phyloP scores from a whole-genome alignment of 2,329 filamentous ascomycete species.

The Cephalotrichum gorgonifer region DNA sequence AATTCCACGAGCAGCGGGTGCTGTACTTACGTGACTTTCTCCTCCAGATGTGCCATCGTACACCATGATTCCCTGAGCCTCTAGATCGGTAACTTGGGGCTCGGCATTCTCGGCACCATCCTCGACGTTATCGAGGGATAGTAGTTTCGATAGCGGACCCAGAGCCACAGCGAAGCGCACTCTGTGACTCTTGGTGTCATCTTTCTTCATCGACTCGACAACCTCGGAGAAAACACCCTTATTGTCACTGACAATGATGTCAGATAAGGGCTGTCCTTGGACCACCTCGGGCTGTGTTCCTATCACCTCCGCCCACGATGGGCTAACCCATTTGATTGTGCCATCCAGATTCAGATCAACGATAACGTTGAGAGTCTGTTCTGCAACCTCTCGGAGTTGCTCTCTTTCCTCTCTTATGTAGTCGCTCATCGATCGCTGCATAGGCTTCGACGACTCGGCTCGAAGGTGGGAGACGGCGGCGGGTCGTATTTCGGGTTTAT shows the following conservation, averaged over 20 bases:
- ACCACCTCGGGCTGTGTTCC: constrained; percentile 67
- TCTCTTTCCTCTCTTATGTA: constrained; percentile 89
- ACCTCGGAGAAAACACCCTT: constrained; percentile 72
- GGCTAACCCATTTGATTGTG: constrained; percentile 89
- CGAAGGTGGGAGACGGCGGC: constrained; percentile 43
- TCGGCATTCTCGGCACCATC: constrained; percentile 22
- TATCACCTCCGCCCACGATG: constrained; percentile 89
- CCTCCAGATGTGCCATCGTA: constrained; percentile 81
- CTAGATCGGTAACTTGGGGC: constrained; percentile 61
- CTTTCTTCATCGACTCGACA: constrained; percentile 79
- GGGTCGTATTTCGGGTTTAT: constrained; percentile 25
- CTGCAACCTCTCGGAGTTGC: constrained; percentile 87
- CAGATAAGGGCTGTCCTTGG: constrained; percentile 65
- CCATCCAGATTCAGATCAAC: constrained; percentile 87
- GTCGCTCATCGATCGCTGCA: constrained; percentile 65
- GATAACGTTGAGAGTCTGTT: constrained; percentile 94
- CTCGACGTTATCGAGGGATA: constrained; percentile 30
- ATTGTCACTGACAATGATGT: constrained; percentile 70
- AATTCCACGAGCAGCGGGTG: not conserved
- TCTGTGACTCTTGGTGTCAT: constrained; percentile 87
- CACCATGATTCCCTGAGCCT: constrained; percentile 97
- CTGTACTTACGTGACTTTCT: constrained; percentile 71
- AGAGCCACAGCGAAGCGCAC: constrained; percentile 69
- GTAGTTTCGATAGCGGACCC: constrained; percentile 58
- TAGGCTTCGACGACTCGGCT: constrained; percentile 34